Base-by-base conservation (phyloP, 768 basidiomycete species). In the Boletellus ananas region DNA sequence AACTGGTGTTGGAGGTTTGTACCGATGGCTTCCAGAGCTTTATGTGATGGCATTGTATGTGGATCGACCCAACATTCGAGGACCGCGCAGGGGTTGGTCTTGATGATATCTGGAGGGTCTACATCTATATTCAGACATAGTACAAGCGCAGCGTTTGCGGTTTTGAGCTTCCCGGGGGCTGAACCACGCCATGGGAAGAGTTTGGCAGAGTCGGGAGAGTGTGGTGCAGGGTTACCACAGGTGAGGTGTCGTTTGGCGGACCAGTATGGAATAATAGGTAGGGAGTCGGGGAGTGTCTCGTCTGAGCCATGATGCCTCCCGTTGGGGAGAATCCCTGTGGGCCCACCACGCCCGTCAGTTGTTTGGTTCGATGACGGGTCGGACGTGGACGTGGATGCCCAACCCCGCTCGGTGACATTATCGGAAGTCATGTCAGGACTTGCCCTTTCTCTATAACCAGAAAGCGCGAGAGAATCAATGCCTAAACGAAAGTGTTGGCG, bases 51-150 rank as follows among this genome's bases (percentile, higher is more conserved):
- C 76, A 96, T 80, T 16, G 86, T 89, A 56, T 87, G 89, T 4
- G 95, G 95, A 70, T 98, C 94, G 31, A 98, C 87, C 96, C 96
- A 99, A 56, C 92, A 94, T 68, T 98, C 95, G 42, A 96, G 74
- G 37, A 87, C 85, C 0, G 96, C 94, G 58, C 94, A 97, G 1
- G 96, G 96, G 55, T 88, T 87, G 6, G 95, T 97, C 75, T 98
- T 99, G 71, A 98, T 86, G 45, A 97, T 76, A 62, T 99, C 96
- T 54, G 96, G 96, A 16, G 96, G 96, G 63, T 98, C 95, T 40
- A 96, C 90, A 48, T 95, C 94, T 65, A 98, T 92, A 70, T 98
- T 97, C 17, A 99, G 77, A 63, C 96, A 99, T 47, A 98, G 73
- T 9, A 95, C 87, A 6, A 95, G 76, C 2, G 85, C 87, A 2